A percentile compares a stretch with the other conserved stretches of the same genome.
Conservation (phyloP, 2,329 filamentous ascomycete species). For the Pseudogymnoascus sp. region DNA sequence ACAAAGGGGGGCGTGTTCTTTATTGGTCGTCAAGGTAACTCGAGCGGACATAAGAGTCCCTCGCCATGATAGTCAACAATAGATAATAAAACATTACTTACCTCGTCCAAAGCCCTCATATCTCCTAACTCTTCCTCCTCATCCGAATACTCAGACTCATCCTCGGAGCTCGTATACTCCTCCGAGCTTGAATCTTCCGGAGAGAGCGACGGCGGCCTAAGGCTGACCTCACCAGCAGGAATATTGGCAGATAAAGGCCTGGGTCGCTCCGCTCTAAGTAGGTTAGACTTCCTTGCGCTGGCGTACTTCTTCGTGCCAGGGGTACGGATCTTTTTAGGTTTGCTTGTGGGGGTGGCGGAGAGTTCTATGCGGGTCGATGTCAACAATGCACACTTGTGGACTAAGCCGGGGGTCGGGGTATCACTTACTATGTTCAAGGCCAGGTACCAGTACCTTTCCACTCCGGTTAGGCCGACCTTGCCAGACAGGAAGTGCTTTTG, state of each 20-base stretch:
- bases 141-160: constrained; percentile 24
- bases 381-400: background rate
- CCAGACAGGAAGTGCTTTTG: constrained; percentile 5
- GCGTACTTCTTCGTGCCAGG: background rate
- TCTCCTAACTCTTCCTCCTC: constrained; percentile 24
- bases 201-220: constrained; percentile 15
- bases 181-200: constrained; percentile 25
- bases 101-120: constrained; percentile 20
- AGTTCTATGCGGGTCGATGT: background rate
- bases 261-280: background rate
- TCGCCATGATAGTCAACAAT: background rate
- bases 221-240: background rate
- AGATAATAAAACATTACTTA: constrained; percentile 16
- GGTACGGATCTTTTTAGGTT: background rate
- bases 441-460: background rate
- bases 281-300: background rate
- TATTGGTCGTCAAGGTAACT: background rate
- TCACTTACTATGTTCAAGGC: background rate
- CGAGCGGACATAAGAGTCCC: background rate
- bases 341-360: background rate
- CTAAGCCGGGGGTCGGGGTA: background rate
- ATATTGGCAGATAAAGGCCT: background rate
- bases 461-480: background rate
- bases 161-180: constrained; percentile 26
- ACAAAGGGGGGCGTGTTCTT: background rate